These are phyloP conservation scores for Sanguinoderma infundibulare DNA, from an alignment of 1,284 basidiomycete species.

Conservation along the genomic window DNA sequence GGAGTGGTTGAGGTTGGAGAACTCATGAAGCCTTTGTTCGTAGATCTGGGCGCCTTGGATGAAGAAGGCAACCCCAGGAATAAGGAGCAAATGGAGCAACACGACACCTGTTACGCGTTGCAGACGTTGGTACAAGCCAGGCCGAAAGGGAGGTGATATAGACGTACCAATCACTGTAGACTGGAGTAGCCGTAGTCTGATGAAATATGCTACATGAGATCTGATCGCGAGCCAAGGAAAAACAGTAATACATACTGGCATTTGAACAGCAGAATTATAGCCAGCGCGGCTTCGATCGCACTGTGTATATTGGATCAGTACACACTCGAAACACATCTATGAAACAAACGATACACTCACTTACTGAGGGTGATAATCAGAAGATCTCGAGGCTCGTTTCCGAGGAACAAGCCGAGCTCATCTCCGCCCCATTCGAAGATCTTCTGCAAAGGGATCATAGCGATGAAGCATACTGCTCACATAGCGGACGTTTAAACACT, in stretches of 20 bases:
- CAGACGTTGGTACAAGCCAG: background rate
- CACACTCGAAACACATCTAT: conserved; percentile 44
- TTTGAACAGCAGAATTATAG: conserved; percentile 64
- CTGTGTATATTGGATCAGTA: conserved; percentile 32
- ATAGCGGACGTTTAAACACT: background rate
- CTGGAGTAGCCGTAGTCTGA: conserved; percentile 57
- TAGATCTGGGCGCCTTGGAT: conserved; percentile 57
- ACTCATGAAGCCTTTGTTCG: conserved; percentile 51
- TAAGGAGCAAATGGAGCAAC: conserved; percentile 61
- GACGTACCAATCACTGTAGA: conserved; percentile 58
- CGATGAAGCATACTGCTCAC: conserved; percentile 54
- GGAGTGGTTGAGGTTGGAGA: conserved; percentile 64
- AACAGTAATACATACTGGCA: conserved; percentile 46
- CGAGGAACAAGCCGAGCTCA: conserved; percentile 62
- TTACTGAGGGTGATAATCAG: conserved; percentile 65
- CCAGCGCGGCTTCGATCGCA: conserved; percentile 62
- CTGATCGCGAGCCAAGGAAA: background rate
- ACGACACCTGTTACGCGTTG: conserved; percentile 55
- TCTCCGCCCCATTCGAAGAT: conserved; percentile 67
- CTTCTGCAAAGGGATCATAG: conserved; percentile 60
- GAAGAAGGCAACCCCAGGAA: conserved; percentile 64
- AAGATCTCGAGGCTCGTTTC: conserved; percentile 61
- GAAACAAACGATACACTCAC: conserved; percentile 39
- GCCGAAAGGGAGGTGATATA: background rate
- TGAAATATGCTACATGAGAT: background rate